phyloP scores from a whole-genome alignment of 1,284 basidiomycete species.

The Malassezia globosa region DNA sequence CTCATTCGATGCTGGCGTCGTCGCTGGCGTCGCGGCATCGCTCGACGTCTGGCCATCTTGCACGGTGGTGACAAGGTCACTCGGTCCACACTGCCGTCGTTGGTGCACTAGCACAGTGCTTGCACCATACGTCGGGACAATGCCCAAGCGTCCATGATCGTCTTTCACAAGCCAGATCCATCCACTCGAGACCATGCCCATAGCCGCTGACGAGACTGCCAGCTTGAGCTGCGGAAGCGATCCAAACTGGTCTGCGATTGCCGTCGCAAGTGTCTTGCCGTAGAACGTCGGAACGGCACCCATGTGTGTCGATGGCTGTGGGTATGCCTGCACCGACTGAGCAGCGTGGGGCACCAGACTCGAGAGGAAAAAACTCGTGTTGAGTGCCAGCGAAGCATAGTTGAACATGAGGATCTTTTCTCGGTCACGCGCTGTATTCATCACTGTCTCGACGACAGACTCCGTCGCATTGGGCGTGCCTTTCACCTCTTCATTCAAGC shows the following conservation, averaged over 20 bases:
- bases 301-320: slow-evolving; percentile 17
- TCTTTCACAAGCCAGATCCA: slow-evolving; percentile 80
- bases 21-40: slow-evolving; percentile 13
- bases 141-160: slow-evolving; percentile 55
- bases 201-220: slow-evolving; percentile 62
- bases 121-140: slow-evolving; percentile 74
- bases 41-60: slow-evolving; percentile 24
- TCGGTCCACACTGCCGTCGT: slow-evolving; percentile 26
- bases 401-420: slow-evolving; percentile 68
- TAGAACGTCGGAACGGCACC: slow-evolving; percentile 15
- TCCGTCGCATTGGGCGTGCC: slow-evolving; percentile 55
- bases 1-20: neutral
- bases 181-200: slow-evolving; percentile 65
- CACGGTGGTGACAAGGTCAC: slow-evolving; percentile 27
- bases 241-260: slow-evolving; percentile 55
- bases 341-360: slow-evolving; percentile 54
- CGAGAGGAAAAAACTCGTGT: slow-evolving; percentile 89
- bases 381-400: slow-evolving; percentile 80
- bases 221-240: slow-evolving; percentile 63
- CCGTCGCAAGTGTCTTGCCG: slow-evolving; percentile 49
- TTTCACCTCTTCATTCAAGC: slow-evolving; percentile 43
- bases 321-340: slow-evolving; percentile 11
- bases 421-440: slow-evolving; percentile 58
- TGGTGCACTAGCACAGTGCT: slow-evolving; percentile 69
- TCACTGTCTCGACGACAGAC: slow-evolving; percentile 63